Conservation (phyloP, 1,284 basidiomycete species). For the Ustilago trichophora region DNA sequence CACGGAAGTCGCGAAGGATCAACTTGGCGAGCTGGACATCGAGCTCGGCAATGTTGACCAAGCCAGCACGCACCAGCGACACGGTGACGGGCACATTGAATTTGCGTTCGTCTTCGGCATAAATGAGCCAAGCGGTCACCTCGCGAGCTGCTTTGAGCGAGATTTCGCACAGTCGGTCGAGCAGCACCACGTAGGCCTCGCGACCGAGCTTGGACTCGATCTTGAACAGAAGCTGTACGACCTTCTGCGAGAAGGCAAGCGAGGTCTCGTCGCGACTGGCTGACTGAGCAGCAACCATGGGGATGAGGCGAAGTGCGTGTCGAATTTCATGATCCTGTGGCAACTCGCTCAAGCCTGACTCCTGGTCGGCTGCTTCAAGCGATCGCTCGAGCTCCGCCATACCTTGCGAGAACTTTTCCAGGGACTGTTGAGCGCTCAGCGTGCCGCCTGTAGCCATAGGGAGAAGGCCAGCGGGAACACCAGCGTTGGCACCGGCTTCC, state of each 20-base stretch:
- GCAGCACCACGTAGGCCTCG: constrained; percentile 78
- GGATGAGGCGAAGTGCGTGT: constrained; percentile 80
- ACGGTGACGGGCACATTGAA: constrained; percentile 94
- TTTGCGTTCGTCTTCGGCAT: constrained; percentile 93
- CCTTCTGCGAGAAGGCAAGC: constrained; percentile 90
- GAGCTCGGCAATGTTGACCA: constrained; percentile 81
- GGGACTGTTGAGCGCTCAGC: constrained; percentile 54
- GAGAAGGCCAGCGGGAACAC: constrained; percentile 20
- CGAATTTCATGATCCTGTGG: constrained; percentile 86
- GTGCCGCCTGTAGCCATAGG: constrained; percentile 21
- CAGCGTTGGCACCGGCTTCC: constrained; percentile 22
- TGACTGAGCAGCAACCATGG: constrained; percentile 80
- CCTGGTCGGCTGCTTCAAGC: constrained; percentile 50
- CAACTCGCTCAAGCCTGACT: constrained; percentile 43
- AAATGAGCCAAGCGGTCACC: constrained; percentile 94
- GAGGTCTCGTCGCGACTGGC: constrained; percentile 84
- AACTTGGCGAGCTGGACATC: constrained; percentile 92
- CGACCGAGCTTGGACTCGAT: constrained; percentile 55
- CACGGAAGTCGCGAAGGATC: constrained; percentile 77
- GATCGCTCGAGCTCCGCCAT: constrained; percentile 61
- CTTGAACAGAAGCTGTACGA: constrained; percentile 72
- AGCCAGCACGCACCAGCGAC: constrained; percentile 82
- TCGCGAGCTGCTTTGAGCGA: constrained; percentile 95
- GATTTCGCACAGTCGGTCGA: constrained; percentile 87
- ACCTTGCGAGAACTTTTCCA: constrained; percentile 66